Percentiles rank a stretch among this genome's conserved stretches.
These are phyloP conservation scores for Tremella yokohamensis DNA, from an alignment of 768 basidiomycete genomes.

Conservation along the genomic window DNA sequence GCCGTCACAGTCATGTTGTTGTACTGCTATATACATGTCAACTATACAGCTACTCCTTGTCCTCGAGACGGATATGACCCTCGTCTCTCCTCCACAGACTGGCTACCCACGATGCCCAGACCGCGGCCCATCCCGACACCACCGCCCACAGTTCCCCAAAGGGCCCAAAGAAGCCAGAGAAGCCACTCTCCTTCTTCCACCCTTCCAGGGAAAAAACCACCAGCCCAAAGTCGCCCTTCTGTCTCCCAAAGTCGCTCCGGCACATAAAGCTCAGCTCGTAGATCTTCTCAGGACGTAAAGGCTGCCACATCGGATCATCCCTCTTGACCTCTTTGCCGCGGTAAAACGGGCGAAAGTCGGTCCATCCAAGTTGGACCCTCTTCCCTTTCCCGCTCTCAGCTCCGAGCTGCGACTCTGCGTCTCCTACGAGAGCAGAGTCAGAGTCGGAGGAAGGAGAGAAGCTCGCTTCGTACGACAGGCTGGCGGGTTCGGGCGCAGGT, in stretches of 20 bases:
- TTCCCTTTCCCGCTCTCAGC: neutral
- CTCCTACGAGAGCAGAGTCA: neutral
- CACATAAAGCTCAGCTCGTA: slow-evolving; percentile 51
- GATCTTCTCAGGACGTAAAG: slow-evolving; percentile 38
- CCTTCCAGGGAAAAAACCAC: slow-evolving; percentile 32
- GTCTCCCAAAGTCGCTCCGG: slow-evolving; percentile 49
- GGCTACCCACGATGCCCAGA: slow-evolving; percentile 4
- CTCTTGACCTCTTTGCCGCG: slow-evolving; percentile 41
- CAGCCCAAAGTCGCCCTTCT: slow-evolving; percentile 49
- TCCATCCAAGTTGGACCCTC: slow-evolving; percentile 32
- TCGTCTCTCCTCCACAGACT: slow-evolving; percentile 5
- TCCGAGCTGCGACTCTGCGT: no score
- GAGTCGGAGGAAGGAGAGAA: slow-evolving; percentile 20
- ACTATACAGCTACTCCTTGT: neutral
- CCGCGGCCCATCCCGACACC: slow-evolving; percentile 8
- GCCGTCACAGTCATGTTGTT: neutral
- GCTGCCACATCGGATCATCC: slow-evolving; percentile 36
- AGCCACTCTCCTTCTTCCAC: slow-evolving; percentile 4
- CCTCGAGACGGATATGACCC: slow-evolving; percentile 4
- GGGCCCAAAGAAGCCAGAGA: no score
- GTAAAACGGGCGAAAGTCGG: slow-evolving; percentile 47
- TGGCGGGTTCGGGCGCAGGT: slow-evolving; percentile 29
- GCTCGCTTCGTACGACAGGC: slow-evolving; percentile 42
- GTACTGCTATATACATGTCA: neutral
- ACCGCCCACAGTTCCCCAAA: slow-evolving; percentile 10